Evolutionary conservation across 2,329 filamentous ascomycete species (phyloP), one percentile per base, ranked within the genome.

Genomic region (Neospermospora avenae): DNA sequence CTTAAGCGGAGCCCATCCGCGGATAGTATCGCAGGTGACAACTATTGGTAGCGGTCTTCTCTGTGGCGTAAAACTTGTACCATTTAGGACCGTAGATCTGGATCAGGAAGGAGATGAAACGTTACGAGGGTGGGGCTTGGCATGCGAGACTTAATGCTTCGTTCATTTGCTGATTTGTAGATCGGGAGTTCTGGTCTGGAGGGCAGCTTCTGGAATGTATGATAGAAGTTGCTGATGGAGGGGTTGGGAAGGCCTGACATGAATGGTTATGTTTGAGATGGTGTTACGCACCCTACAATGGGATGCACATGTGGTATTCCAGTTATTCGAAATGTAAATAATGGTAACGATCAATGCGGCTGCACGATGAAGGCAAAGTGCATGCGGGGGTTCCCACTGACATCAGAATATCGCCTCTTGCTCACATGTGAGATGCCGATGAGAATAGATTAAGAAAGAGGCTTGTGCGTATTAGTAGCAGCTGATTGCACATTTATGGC

Each of bases 41-140:
- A 13, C 13, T 39, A n/a, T 39, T 39, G 35, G 35, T 39, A 13
- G 11, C 16, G 13, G 18, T 20, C 39, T 42, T 18, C 18, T 16
- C 18, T 57, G 57, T 62, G 59, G 41, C 41, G 54, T 22, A 42
- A 16, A 37, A 34, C 34, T 18, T 35, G 39, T 31, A 10, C 28
- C 28, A 6, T 31, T 10, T 31, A 31, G 39, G n/a, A 18, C 39
- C 18, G 35, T 7, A 46, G 44, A 46, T 37, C 46, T 49, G 20
- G 16, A 28, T 22, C 35, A 45, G 53, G 53, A 45, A 55, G 39
- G 39, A 37, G 56, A 63, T 61, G 61, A 54, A 63, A 61, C 61
- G 58, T 63, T 61, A 61, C 58, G 41, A 45, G 39, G 45, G 48
- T 42, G 39, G 42, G n/a, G 18, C 48, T 51, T 51, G 48, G 48